Conservation (phyloP, 305 asterid species). For the Fraxinus xanthoxyloides region DNA sequence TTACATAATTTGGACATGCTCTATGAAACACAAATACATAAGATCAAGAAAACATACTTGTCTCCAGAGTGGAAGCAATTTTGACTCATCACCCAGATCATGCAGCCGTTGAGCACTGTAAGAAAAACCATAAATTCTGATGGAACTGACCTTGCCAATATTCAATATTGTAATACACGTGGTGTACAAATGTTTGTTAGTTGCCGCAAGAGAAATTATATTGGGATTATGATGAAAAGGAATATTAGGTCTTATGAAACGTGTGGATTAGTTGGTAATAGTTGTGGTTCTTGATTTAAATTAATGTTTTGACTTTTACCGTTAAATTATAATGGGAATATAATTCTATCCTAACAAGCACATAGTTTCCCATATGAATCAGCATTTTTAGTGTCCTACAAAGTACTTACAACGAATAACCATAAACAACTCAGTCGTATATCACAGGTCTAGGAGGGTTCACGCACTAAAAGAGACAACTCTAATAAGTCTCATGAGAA, state of each 20-base stretch:
- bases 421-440: neutral
- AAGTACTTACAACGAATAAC: neutral
- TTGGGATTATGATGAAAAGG: no score
- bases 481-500: neutral
- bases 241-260: no score
- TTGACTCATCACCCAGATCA: constrained; percentile 86
- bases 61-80: constrained; percentile 93
- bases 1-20: constrained; percentile 1
- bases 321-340: no score
- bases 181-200: neutral
- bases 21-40: constrained; percentile 9
- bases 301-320: no score
- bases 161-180: neutral
- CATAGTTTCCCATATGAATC: neutral
- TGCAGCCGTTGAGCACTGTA: constrained; percentile 80
- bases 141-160: neutral
- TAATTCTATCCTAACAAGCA: no score
- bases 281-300: no score
- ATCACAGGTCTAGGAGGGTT: neutral
- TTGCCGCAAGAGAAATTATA: neutral
- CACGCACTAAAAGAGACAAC: neutral
- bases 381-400: neutral
- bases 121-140: constrained; percentile 21
- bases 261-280: no score
- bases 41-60: constrained; percentile 56